phyloP scores from a whole-genome alignment of 2,329 filamentous ascomycete species.

The Clarireedia monteithiana region DNA sequence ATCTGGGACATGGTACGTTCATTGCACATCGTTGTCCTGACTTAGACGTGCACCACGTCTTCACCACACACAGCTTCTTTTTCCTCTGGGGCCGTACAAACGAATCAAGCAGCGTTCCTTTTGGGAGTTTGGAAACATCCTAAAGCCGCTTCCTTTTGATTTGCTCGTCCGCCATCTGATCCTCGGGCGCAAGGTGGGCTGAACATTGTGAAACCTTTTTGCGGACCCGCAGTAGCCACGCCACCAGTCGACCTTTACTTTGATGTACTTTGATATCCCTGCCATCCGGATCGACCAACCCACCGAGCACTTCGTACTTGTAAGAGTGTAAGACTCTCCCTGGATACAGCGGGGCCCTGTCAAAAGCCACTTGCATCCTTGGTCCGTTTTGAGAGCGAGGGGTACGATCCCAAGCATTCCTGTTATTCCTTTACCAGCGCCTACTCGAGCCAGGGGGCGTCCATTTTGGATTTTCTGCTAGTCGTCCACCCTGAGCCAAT shows the following conservation, averaged over 20 bases:
- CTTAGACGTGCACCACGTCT: neutral
- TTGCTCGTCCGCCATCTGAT: conserved; percentile 8
- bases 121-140: neutral
- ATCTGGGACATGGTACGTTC: too few species aligned
- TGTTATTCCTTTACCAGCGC: conserved; percentile 10
- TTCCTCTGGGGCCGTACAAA: neutral
- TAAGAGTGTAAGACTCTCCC: neutral
- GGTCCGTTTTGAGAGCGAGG: conserved; percentile 8
- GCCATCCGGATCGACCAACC: neutral
- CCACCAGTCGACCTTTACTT: conserved; percentile 6
- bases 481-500: conserved; percentile 4
- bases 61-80: neutral
- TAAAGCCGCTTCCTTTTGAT: conserved; percentile 1
- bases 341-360: neutral
- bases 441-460: neutral
- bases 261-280: neutral
- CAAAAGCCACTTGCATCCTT: conserved; percentile 9
- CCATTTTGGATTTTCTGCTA: neutral
- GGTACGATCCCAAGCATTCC: conserved; percentile 9
- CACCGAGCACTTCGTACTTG: too few species aligned
- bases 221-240: conserved; percentile 4
- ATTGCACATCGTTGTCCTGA: neutral
- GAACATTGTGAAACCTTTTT: conserved; percentile 6
- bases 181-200: conserved; percentile 6
- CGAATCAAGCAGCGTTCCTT: neutral